These are phyloP conservation scores for Pythium utonaiense DNA, from an alignment of 352 stramenopile species.

Conservation along the genomic window DNA sequence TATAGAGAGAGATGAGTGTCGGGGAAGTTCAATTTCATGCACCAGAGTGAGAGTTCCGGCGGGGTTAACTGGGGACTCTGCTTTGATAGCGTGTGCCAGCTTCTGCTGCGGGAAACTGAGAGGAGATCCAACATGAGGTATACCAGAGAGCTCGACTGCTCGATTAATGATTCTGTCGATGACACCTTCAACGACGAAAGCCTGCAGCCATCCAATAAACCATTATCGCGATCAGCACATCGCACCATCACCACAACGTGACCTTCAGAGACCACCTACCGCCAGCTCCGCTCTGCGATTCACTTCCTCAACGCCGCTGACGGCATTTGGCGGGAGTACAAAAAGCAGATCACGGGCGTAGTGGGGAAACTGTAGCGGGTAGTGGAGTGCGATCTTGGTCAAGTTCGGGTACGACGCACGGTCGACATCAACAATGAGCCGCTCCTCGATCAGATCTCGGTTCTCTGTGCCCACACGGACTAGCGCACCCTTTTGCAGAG, in stretches of 20 bases:
- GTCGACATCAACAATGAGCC: slow-evolving; percentile 10
- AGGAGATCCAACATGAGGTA: background rate
- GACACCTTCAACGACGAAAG: background rate
- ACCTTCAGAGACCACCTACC: background rate
- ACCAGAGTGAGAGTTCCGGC: background rate
- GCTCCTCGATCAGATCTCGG: slow-evolving; percentile 15
- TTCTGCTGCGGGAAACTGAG: background rate
- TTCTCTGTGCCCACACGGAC: slow-evolving; percentile 12
- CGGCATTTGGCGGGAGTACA: slow-evolving; percentile 1
- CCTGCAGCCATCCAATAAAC: background rate
- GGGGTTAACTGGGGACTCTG: background rate
- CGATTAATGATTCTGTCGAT: background rate
- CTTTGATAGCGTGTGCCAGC: background rate
- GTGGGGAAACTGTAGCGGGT: slow-evolving; percentile 8
- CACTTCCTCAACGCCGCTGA: background rate
- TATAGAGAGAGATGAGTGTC: background rate
- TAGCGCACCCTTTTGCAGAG: slow-evolving; percentile 1
- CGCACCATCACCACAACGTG: background rate
- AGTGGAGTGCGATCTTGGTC: slow-evolving; percentile 8
- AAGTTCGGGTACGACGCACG: slow-evolving; percentile 1
- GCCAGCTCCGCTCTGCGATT: background rate
- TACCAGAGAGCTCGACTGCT: background rate
- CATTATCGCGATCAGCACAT: too few species aligned
- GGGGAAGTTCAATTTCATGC: background rate
- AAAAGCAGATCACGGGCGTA: slow-evolving; percentile 12